These are phyloP conservation scores for Cystobasidiaceae sp. DNA, from an alignment of 1,284 basidiomycete species.

Conservation along the genomic window DNA sequence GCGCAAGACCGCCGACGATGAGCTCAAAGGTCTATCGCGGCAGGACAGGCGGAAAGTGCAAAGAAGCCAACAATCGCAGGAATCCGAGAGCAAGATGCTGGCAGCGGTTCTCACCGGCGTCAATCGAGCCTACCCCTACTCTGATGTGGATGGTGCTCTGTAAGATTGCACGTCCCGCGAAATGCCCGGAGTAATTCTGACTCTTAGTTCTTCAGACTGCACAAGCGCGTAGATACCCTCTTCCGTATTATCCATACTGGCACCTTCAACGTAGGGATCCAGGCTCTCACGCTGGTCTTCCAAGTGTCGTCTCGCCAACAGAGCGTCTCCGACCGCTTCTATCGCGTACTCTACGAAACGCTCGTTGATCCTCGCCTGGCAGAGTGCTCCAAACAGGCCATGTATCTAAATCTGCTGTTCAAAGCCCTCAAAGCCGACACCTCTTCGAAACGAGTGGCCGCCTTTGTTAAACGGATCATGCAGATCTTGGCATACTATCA, in stretches of 20 bases:
- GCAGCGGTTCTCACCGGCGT: conserved; percentile 91
- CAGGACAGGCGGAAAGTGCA: conserved; percentile 48
- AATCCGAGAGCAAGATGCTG: conserved; percentile 74
- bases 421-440: conserved; percentile 80
- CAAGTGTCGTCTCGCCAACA: conserved; percentile 34
- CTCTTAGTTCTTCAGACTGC: conserved; percentile 56
- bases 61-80: conserved; percentile 63
- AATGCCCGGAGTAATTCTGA: too few relatives aligned
- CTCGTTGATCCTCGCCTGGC: conserved; percentile 76
- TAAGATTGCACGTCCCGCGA: conserved; percentile 45
- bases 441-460: conserved; percentile 63
- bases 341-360: conserved; percentile 83
- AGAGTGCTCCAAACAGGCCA: conserved; percentile 85
- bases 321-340: conserved; percentile 75
- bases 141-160: conserved; percentile 61
- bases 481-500: conserved; percentile 74
- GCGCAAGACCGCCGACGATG: conserved; percentile 37
- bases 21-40: conserved; percentile 39
- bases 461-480: conserved; percentile 78
- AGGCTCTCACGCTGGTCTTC: conserved; percentile 82
- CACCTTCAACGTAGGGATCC: conserved; percentile 90
- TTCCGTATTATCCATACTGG: conserved; percentile 90
- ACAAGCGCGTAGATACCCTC: conserved; percentile 83
- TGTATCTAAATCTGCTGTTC: conserved; percentile 95
- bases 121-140: conserved; percentile 91